Evolutionary conservation across 139 green algal genomes (phyloP), one percentile per base, ranked within the genome.

Genomic region (Picochlorum sp.): DNA sequence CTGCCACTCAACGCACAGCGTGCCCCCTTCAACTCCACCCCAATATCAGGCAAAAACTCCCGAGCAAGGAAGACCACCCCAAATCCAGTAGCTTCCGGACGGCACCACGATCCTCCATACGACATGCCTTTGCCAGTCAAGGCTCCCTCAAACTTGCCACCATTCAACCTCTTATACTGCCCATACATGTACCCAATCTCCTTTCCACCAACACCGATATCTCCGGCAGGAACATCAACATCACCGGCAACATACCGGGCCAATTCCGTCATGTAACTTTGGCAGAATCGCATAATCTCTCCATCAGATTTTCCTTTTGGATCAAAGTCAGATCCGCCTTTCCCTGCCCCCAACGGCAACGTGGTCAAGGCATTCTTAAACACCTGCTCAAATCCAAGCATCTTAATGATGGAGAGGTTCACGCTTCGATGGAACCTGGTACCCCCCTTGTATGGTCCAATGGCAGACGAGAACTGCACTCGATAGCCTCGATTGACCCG

Each of bases 351-450:
- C 66, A 94, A 82, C 26, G 81, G 79, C 51, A 94, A 71, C 15
- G 77, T 88, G 23, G 85, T 94, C n/a, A 94, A 66, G 3, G 78
- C 77, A 67, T 94, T 94, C 69, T 94, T 94, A 66, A 92, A 90
- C 24, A 72, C 55, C 60, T 79, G 72, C 62, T 79, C 72, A 59
- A 76, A 77, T 56, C 72, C 85, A 28, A 92, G 73, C 72, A 92
- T 90, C 74, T 95, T 95, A 66, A 90, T 83, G 52, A 95, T 71
- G 31, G 62, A 81, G 2, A 94, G 73, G n/a, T 73, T 91, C 9
- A 92, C 87, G 3, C 73, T 78, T 34, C 86, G 83, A 57, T 90
- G 81, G 73, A 95, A 92, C 55, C 87, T 75, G 60, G 92, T 72
- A 24, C 86, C 86, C 49, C 86, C 86, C 76, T 92, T 93, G 80